Evolutionary conservation across 2,329 filamentous ascomycete genomes (phyloP).

Genomic region (Stagonosporopsis cucurbitacearum): DNA sequence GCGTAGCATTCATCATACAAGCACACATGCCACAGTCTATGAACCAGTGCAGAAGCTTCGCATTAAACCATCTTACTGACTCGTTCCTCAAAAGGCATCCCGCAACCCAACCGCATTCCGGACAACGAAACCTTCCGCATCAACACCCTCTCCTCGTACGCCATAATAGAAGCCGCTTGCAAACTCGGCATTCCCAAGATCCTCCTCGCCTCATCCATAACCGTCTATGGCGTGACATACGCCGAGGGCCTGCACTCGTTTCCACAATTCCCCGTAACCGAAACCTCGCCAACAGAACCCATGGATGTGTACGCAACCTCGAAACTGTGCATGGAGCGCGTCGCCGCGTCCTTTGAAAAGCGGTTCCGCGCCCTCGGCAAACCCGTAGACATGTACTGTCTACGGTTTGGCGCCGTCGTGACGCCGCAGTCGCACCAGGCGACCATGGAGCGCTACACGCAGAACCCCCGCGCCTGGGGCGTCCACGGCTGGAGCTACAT

Average conservation of each 20-base stretch:
- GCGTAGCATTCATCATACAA: slow-evolving; percentile 23
- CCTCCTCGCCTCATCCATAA: slow-evolving; percentile 64
- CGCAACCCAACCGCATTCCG: slow-evolving; percentile 65
- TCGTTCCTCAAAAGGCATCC: slow-evolving; percentile 34
- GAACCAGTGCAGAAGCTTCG: not conserved
- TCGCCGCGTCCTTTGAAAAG: slow-evolving; percentile 61
- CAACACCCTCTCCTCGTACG: slow-evolving; percentile 54
- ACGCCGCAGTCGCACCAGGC: slow-evolving; percentile 62
- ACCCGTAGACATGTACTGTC: slow-evolving; percentile 62
- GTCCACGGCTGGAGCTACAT: slow-evolving; percentile 67
- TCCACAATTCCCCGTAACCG: slow-evolving; percentile 64
- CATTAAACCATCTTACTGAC: not conserved
- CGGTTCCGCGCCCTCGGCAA: slow-evolving; percentile 50
- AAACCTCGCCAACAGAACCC: slow-evolving; percentile 63
- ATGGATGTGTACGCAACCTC: slow-evolving; percentile 66
- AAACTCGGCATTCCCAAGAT: slow-evolving; percentile 68
- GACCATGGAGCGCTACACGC: slow-evolving; percentile 58
- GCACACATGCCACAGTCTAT: not conserved
- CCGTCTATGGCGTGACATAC: slow-evolving; percentile 64
- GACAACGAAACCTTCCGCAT: slow-evolving; percentile 64
- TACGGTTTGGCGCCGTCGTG: slow-evolving; percentile 66
- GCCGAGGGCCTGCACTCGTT: slow-evolving; percentile 63
- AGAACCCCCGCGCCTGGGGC: slow-evolving; percentile 57
- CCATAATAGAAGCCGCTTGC: slow-evolving; percentile 66
- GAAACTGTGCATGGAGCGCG: slow-evolving; percentile 64